Evolutionary conservation across 305 asterid species (phyloP).

Genomic region (Fraxinus ornus): DNA sequence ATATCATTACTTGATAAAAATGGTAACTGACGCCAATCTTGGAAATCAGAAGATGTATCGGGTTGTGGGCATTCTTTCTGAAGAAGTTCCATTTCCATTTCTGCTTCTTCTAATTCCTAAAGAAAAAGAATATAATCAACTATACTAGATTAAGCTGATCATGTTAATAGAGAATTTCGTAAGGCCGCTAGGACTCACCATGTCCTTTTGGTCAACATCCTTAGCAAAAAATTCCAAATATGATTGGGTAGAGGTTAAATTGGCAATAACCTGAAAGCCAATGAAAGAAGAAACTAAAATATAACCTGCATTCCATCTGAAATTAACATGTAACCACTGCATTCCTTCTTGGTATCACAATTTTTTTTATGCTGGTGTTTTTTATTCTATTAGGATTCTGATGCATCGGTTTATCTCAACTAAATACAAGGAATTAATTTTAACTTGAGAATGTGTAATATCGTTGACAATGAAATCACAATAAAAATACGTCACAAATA

Average conservation of each 20-base stretch:
- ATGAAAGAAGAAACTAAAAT: slow-evolving; percentile 15
- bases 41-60: slow-evolving; percentile 50
- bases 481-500: neutral
- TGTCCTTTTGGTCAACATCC: slow-evolving; percentile 59
- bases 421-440: neutral
- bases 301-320: slow-evolving; percentile 12
- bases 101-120: slow-evolving; percentile 94
- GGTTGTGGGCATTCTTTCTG: slow-evolving; percentile 52
- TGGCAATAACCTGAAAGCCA: slow-evolving; percentile 70
- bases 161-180: neutral
- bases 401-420: neutral
- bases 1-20: slow-evolving; percentile 51
- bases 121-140: slow-evolving; percentile 20
- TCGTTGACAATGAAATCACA: neutral
- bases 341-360: slow-evolving; percentile 7
- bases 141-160: slow-evolving; percentile 21
- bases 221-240: slow-evolving; percentile 76
- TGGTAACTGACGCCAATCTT: slow-evolving; percentile 59
- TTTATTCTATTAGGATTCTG: slow-evolving; percentile 10
- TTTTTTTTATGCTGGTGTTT: neutral
- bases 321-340: slow-evolving; percentile 1
- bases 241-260: slow-evolving; percentile 68
- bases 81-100: slow-evolving; percentile 87
- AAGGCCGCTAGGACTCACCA: slow-evolving; percentile 49
- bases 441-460: neutral